A percentile compares a stretch with the other conserved stretches of the same genome.
These are phyloP conservation scores for Obelidium mucronatum DNA, from an alignment of 192 early-diverging fungal species.

Conservation along the genomic window DNA sequence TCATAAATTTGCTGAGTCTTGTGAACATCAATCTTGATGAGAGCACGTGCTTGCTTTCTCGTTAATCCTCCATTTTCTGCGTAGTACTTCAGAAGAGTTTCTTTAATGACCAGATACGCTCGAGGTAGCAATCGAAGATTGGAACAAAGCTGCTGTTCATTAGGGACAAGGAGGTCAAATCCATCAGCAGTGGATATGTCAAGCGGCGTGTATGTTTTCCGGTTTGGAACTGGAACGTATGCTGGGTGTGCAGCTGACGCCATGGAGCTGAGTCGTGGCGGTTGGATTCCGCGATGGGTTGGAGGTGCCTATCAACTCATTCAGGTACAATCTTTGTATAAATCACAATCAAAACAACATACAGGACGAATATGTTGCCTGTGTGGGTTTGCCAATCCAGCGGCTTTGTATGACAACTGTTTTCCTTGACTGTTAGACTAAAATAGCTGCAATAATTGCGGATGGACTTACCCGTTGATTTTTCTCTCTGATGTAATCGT, in stretches of 20 bases:
- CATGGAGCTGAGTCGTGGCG: background rate
- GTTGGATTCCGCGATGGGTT: conserved; percentile 1
- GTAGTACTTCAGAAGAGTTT: conserved; percentile 86
- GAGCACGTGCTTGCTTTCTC: conserved; percentile 77
- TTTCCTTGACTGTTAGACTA: no score
- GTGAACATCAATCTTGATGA: conserved; percentile 93
- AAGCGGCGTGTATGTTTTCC: conserved; percentile 51
- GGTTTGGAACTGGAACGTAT: background rate
- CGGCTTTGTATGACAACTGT: conserved; percentile 25
- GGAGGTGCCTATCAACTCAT: no score
- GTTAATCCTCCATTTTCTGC: conserved; percentile 75
- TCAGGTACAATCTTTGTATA: no score
- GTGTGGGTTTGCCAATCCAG: conserved; percentile 5
- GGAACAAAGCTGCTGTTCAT: conserved; percentile 84
- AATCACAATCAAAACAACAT: background rate
- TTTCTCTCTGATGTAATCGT: conserved; percentile 70
- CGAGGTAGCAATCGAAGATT: conserved; percentile 84
- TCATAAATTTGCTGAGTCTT: conserved; percentile 89
- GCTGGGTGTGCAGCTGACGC: background rate
- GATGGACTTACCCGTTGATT: conserved; percentile 30
- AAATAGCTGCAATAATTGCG: no score
- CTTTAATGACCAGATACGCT: conserved; percentile 93
- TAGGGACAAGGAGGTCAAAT: conserved; percentile 79
- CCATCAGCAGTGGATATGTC: conserved; percentile 87
- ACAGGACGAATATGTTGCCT: background rate